Evolutionary conservation across 768 basidiomycete species (phyloP).

Genomic region (Mycena venus): DNA sequence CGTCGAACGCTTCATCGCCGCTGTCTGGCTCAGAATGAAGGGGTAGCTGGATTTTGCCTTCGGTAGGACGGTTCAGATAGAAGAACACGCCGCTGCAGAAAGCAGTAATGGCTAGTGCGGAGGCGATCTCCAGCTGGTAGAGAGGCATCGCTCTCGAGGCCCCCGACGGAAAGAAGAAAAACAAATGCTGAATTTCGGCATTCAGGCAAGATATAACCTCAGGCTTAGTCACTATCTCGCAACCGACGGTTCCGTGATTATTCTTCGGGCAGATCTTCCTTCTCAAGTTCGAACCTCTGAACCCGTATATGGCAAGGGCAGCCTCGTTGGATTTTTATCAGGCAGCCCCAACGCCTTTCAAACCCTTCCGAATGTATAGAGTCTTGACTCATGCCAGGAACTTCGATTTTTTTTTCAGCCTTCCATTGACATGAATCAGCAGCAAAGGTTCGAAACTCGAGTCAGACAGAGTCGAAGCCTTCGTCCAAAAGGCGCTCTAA

Average conservation of each 20-base stretch:
- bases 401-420: background rate
- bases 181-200: background rate
- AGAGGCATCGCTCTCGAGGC: constrained; percentile 60
- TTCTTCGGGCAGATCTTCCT: background rate
- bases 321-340: no score
- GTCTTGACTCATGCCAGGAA: no score
- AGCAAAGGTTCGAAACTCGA: no score
- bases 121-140: constrained; percentile 70
- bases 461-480: no score
- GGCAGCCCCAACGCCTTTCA: no score
- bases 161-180: background rate
- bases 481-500: no score
- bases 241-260: background rate
- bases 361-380: no score
- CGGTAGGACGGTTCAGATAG: constrained; percentile 54
- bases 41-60: constrained; percentile 68
- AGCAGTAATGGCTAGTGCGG: constrained; percentile 57
- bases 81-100: constrained; percentile 60
- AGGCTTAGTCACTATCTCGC: constrained; percentile 2
- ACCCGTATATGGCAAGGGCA: no score
- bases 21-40: constrained; percentile 43
- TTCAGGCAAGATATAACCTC: background rate
- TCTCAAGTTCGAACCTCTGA: background rate
- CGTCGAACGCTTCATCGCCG: constrained; percentile 72
- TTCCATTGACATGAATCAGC: background rate